Conservation (phyloP, 2,329 filamentous ascomycete species). For the Thelonectria discophora region DNA sequence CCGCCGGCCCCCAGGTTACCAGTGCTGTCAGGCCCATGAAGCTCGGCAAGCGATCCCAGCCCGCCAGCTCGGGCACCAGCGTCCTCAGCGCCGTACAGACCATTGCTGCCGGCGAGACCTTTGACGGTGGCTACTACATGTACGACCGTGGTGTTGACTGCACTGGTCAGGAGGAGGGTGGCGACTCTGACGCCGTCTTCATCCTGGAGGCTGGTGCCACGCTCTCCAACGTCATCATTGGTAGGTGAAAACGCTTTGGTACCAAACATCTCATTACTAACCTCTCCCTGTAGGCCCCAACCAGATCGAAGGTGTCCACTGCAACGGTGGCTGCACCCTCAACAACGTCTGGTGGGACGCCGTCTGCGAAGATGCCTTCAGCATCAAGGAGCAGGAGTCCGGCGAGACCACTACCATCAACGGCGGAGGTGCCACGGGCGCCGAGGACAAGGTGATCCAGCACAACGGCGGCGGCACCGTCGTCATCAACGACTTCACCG, state of each 20-base stretch:
- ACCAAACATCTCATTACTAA: not conserved
- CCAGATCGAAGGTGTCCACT: conserved; percentile 43
- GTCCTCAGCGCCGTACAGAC: conserved; percentile 39
- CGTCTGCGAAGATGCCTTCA: conserved; percentile 41
- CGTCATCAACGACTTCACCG: conserved; percentile 16
- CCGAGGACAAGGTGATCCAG: conserved; percentile 14
- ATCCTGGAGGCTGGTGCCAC: conserved; percentile 34
- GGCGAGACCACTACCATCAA: conserved; percentile 45
- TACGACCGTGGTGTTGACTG: conserved; percentile 42
- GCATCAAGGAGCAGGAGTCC: conserved; percentile 41
- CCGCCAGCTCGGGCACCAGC: conserved; percentile 30
- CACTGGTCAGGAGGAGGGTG: conserved; percentile 41
- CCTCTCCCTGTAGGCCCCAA: conserved; percentile 4
- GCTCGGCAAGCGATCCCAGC: conserved; percentile 34
- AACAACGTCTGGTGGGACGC: conserved; percentile 42
- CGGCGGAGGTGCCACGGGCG: conserved; percentile 11
- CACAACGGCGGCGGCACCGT: conserved; percentile 15
- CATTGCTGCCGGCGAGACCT: conserved; percentile 40
- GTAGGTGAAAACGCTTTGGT: conserved; percentile 1
- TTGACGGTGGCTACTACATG: conserved; percentile 43
- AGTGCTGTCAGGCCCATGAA: conserved; percentile 24
- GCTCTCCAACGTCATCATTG: conserved; percentile 38
- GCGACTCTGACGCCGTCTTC: conserved; percentile 36
- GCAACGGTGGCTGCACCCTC: conserved; percentile 40
- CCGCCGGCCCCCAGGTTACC: conserved; percentile 36